Conservation (phyloP, 345 rosid species). For the Isatis tinctoria region DNA sequence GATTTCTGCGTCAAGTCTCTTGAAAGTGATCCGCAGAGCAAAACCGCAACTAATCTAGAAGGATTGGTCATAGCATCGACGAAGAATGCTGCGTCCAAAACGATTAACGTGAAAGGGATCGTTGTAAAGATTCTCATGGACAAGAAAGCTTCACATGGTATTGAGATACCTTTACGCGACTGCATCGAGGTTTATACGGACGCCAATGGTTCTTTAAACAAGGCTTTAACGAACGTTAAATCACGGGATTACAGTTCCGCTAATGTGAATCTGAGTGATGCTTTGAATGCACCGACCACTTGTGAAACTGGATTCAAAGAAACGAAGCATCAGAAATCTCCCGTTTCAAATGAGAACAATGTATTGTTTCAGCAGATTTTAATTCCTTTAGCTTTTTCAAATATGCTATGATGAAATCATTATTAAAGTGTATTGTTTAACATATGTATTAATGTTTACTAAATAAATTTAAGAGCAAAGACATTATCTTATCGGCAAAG, state of each 20-base stretch:
- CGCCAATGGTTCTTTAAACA: constrained; percentile 8
- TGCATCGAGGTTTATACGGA: constrained; percentile 37
- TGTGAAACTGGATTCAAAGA: not conserved
- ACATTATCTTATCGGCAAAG: not conserved
- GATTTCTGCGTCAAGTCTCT: constrained; percentile 33
- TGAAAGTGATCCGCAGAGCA: constrained; percentile 30
- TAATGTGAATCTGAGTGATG: not conserved
- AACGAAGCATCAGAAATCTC: not conserved
- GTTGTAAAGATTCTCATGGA: constrained; percentile 13
- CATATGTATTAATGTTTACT: not conserved
- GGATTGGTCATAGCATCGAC: constrained; percentile 27
- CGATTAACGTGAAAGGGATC: constrained; percentile 10
- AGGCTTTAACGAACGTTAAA: not conserved
- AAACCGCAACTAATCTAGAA: constrained; percentile 13
- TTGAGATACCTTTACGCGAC: constrained; percentile 22
- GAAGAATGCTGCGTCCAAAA: constrained; percentile 11
- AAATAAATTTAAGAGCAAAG: not conserved
- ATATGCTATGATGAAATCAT: constrained; percentile 17
- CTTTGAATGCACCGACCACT: not conserved
- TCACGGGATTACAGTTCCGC: not conserved
- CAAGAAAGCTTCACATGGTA: not conserved
- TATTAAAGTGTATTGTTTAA: not conserved
- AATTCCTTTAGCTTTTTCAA: constrained; percentile 41
- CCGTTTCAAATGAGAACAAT: constrained; percentile 27
- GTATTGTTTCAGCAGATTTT: constrained; percentile 30